Conservation (phyloP, 805 yeast species). For the Candida broadrunensis region DNA sequence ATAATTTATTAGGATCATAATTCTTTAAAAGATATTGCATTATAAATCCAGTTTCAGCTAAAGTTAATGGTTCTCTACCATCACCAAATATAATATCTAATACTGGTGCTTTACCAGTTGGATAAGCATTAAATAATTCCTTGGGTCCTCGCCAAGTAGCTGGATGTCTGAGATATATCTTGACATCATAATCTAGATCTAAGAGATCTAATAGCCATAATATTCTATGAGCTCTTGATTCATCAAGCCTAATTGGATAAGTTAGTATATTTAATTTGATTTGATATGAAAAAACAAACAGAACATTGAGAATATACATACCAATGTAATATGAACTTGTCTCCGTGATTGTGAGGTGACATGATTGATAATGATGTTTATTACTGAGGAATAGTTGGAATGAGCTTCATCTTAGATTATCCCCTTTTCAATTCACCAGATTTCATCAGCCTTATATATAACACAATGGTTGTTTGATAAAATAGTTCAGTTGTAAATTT, state of each 20-base stretch:
- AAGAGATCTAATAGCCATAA: conserved; percentile 66
- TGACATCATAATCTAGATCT: conserved; percentile 51
- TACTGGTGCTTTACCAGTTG: conserved; percentile 64
- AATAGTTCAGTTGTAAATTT: no score
- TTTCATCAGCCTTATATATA: no score
- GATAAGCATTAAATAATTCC: conserved; percentile 51
- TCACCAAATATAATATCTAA: conserved; percentile 41
- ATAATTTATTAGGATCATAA: conserved; percentile 28
- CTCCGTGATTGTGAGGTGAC: conserved; percentile 5
- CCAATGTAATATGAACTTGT: conserved; percentile 26
- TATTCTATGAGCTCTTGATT: conserved; percentile 60
- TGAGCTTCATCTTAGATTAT: no score
- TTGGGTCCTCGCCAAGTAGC: conserved; percentile 44
- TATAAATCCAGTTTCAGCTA: conserved; percentile 39
- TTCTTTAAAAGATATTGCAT: conserved; percentile 33
- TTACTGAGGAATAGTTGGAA: no score
- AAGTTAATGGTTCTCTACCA: conserved; percentile 28
- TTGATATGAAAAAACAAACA: no score
- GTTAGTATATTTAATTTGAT: not conserved
- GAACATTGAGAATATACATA: conserved; percentile 9
- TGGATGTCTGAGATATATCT: conserved; percentile 49
- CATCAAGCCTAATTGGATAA: conserved; percentile 35
- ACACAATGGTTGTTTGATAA: no score
- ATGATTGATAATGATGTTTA: no score
- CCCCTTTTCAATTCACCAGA: no score